Evolutionary conservation across 352 stramenopile species (phyloP).

Genomic region (Globisporangium paddicum): DNA sequence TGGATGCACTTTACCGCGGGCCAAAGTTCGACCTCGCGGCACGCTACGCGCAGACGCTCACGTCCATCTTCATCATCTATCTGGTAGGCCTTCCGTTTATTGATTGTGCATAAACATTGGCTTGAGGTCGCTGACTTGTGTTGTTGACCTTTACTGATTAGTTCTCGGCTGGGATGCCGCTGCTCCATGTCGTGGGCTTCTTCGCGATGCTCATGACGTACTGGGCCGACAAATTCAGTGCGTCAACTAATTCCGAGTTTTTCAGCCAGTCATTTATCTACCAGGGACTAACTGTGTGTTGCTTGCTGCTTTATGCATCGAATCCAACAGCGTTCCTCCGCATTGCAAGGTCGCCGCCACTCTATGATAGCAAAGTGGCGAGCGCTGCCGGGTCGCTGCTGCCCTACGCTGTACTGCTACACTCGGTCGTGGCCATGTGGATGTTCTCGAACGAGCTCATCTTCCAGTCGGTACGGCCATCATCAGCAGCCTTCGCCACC

Average conservation of each 20-base stretch:
- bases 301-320: not conserved
- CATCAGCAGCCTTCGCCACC: too few relatives aligned
- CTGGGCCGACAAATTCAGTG: conserved; percentile 88
- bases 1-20: conserved; percentile 72
- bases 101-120: not conserved
- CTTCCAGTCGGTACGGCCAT: conserved; percentile 50
- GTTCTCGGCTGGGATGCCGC: conserved; percentile 79
- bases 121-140: not conserved
- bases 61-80: conserved; percentile 78
- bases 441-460: conserved; percentile 87
- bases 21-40: conserved; percentile 71
- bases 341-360: conserved; percentile 56
- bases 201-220: conserved; percentile 73
- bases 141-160: conserved; percentile 8
- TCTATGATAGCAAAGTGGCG: conserved; percentile 72
- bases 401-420: conserved; percentile 69
- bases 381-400: conserved; percentile 49
- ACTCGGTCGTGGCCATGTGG: conserved; percentile 75
- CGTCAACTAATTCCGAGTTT: conserved; percentile 1
- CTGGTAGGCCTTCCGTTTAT: conserved; percentile 27
- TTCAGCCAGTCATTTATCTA: not conserved
- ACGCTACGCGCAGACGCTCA: conserved; percentile 74
- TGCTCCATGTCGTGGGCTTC: conserved; percentile 73
- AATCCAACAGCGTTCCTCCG: conserved; percentile 50
- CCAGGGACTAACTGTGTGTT: not conserved